These are phyloP conservation scores for Cinchona pubescens DNA, from an alignment of 257 asterid species.

Conservation along the genomic window DNA sequence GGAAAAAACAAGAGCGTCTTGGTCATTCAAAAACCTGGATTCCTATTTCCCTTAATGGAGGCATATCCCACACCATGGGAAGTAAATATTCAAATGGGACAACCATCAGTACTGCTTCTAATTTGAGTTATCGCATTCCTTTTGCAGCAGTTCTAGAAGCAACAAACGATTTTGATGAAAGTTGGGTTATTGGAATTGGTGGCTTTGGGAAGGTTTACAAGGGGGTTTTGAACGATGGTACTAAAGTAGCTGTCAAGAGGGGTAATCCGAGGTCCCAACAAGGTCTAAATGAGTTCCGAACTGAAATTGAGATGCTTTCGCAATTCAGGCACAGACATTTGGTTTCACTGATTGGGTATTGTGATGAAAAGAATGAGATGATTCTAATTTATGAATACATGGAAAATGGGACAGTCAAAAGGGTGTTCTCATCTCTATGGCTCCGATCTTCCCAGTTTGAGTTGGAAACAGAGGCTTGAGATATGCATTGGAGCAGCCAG, in stretches of 20 bases:
- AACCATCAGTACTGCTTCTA: conserved; percentile 55
- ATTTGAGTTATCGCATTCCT: conserved; percentile 72
- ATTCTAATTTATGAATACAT: conserved; percentile 71
- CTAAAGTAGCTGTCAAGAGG: conserved; percentile 72
- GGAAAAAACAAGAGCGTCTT: conserved; percentile 42
- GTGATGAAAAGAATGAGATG: conserved; percentile 80
- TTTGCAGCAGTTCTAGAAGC: conserved; percentile 70
- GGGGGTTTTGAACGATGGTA: conserved; percentile 60
- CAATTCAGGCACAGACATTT: conserved; percentile 79
- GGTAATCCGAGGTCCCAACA: conserved; percentile 82
- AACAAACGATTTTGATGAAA: conserved; percentile 66
- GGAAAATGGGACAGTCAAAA: conserved; percentile 78
- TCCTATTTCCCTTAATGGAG: conserved; percentile 62
- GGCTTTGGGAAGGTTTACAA: conserved; percentile 88
- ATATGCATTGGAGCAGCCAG: conserved; percentile 82
- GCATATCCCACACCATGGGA: conserved; percentile 72
- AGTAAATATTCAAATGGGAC: conserved; percentile 80
- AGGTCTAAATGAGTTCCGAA: conserved; percentile 69
- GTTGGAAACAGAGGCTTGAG: conserved; percentile 82
- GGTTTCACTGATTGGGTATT: conserved; percentile 76
- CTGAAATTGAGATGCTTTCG: conserved; percentile 88
- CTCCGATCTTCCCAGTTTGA: conserved; percentile 43
- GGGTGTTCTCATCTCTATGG: conserved; percentile 81
- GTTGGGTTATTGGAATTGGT: conserved; percentile 70
- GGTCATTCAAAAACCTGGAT: conserved; percentile 69